These are phyloP conservation scores for Mycosphaerelloides madeirae DNA, from an alignment of 2,329 filamentous ascomycete genomes.

Conservation along the genomic window DNA sequence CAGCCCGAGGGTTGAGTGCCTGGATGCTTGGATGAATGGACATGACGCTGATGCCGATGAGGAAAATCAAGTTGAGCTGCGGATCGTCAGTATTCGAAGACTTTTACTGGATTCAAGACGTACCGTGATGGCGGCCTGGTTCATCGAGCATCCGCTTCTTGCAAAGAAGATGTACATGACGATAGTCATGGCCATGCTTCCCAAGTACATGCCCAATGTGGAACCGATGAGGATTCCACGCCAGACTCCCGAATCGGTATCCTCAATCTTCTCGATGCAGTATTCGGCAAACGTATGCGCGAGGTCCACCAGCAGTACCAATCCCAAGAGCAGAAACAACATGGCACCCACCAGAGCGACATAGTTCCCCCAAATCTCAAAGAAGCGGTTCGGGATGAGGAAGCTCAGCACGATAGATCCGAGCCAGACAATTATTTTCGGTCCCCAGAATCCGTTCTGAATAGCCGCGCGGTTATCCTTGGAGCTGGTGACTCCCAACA, in stretches of 20 bases:
- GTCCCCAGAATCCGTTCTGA: slow-evolving; percentile 99
- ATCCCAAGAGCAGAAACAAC: slow-evolving; percentile 85
- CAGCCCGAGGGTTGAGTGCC: slow-evolving; percentile 86
- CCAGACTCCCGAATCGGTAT: slow-evolving; percentile 80
- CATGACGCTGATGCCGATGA: slow-evolving; percentile 72
- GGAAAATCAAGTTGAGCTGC: slow-evolving; percentile 75
- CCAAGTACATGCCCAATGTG: slow-evolving; percentile 88
- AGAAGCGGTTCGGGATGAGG: slow-evolving; percentile 91
- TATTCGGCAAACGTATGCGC: slow-evolving; percentile 97
- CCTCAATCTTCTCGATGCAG: slow-evolving; percentile 88
- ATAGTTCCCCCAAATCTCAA: slow-evolving; percentile 94
- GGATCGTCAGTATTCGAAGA: slow-evolving; percentile 1
- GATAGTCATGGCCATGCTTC: slow-evolving; percentile 87
- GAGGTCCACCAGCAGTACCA: slow-evolving; percentile 88
- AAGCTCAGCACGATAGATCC: slow-evolving; percentile 84
- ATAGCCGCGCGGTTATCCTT: slow-evolving; percentile 81
- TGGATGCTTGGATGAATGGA: slow-evolving; percentile 89
- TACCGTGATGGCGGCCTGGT: slow-evolving; percentile 85
- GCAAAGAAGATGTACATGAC: slow-evolving; percentile 98
- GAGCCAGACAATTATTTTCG: slow-evolving; percentile 88
- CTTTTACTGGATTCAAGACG: slow-evolving; percentile 20
- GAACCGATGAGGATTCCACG: slow-evolving; percentile 83
- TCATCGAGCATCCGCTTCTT: slow-evolving; percentile 77
- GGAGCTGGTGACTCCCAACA: slow-evolving; percentile 81
- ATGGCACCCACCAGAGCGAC: slow-evolving; percentile 83